Base-by-base conservation (phyloP, 306 rosid genomes). In the Cercis canadensis region DNA sequence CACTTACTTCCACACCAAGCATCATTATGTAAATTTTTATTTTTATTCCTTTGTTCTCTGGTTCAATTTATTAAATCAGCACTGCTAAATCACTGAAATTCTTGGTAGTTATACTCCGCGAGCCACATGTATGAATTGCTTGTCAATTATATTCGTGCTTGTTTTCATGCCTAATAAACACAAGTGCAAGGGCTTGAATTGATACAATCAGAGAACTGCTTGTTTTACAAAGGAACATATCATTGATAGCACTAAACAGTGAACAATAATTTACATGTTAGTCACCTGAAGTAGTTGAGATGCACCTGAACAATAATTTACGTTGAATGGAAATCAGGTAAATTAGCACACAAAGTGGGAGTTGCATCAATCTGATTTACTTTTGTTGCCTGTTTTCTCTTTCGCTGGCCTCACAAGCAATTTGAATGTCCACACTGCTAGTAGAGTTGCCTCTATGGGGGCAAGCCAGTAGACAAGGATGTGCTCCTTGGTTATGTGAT, bases 381-480 rank as follows among this genome's bases (percentile, higher is more conserved):
- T 76, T 85, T 88, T 90, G 41, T 43, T 18, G 21, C 54, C 57
- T 52, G 73, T 43, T 69, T 77, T 81, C 66, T 82, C 87, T 67
- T 75, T 83, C 5, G 16, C 74, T 12, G 87, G 80, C 21, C 14
- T 71, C 57, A 83, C 71, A 16, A 94, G 50, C 19, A 86, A 78
- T 70, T 80, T 87, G 74, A 89, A 89, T 36, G 82, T 81, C 96
- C 92, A 94, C 44, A 86, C 83, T 14, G 97, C 99, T 18, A 89
- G 84, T 63, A 91, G 63, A 57, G 96, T 87, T 53, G 88, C 99
- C 78, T 89, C 76, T n/a, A 89, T 70, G 4, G 99, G 98, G 71
- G 97, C 97, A 32, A 94, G 85, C 98, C 98, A 94, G 74, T 94
- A 94, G 0, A 94, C 96, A 60, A 87, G 73, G 15, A 94, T n/a